Conservation (phyloP, 2,329 filamentous ascomycete species). For the Rachicladosporium sp. region DNA sequence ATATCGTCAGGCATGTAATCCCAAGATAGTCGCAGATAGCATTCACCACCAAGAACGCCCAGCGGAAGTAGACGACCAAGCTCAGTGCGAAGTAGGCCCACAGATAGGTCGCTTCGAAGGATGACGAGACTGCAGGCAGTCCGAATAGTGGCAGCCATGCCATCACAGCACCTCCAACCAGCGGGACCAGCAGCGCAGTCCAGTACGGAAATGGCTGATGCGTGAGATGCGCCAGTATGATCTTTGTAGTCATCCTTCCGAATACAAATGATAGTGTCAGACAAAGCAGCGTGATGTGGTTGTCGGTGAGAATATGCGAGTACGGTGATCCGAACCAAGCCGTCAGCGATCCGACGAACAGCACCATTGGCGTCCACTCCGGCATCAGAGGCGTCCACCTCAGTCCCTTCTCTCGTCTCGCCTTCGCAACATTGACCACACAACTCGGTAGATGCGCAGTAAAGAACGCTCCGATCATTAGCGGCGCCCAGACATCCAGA, state of each 20-base stretch:
- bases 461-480: slow-evolving; percentile 35
- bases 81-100: slow-evolving; percentile 75
- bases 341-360: slow-evolving; percentile 63
- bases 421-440: slow-evolving; percentile 70
- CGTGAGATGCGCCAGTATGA: slow-evolving; percentile 91
- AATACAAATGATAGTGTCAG: slow-evolving; percentile 94
- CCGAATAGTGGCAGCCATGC: slow-evolving; percentile 72
- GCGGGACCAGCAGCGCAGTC: slow-evolving; percentile 80
- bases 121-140: slow-evolving; percentile 47
- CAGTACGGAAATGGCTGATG: slow-evolving; percentile 92
- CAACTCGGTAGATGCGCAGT: slow-evolving; percentile 72
- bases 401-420: slow-evolving; percentile 58
- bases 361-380: slow-evolving; percentile 84
- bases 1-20: slow-evolving; percentile 88
- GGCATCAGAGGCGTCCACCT: slow-evolving; percentile 74
- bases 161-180: slow-evolving; percentile 72
- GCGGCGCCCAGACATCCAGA: slow-evolving; percentile 73
- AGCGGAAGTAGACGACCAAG: slow-evolving; percentile 75
- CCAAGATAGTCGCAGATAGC: slow-evolving; percentile 85
- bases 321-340: slow-evolving; percentile 86
- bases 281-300: slow-evolving; percentile 85
- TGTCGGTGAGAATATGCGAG: slow-evolving; percentile 67
- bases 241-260: slow-evolving; percentile 96
- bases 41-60: slow-evolving; percentile 82
- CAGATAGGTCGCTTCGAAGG: slow-evolving; percentile 67